Conservation (phyloP, 2,329 filamentous ascomycete species). For the Stromatinia cepivora region DNA sequence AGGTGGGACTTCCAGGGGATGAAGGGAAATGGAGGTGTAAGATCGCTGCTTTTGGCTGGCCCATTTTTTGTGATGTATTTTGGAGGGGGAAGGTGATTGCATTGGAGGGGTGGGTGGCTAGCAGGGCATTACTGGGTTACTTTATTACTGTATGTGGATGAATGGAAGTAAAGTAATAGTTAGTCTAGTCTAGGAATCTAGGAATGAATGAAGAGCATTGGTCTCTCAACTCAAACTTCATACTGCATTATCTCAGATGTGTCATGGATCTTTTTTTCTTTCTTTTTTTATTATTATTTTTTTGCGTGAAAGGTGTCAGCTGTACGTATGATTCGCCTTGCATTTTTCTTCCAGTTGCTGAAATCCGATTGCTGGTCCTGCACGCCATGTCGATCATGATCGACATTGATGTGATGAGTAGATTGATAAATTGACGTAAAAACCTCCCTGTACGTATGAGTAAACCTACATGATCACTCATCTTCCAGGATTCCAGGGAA, state of each 20-base stretch:
- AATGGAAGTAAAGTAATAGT: conserved; percentile 2
- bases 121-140: neutral
- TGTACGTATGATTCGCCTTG: conserved; percentile 1
- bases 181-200: conserved; percentile 5
- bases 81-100: neutral
- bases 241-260: neutral
- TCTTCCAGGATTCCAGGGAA: neutral
- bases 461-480: neutral
- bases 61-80: conserved; percentile 12
- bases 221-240: neutral
- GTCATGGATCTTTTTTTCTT: neutral
- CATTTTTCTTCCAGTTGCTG: neutral
- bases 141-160: conserved; percentile 3
- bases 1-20: neutral
- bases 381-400: conserved; percentile 8
- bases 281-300: no score
- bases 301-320: neutral
- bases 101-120: neutral
- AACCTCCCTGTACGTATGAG: neutral
- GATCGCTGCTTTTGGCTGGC: conserved; percentile 13
- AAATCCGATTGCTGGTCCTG: neutral
- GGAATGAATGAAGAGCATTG: conserved; percentile 7
- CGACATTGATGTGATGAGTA: neutral
- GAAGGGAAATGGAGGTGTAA: conserved; percentile 1
- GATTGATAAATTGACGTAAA: conserved; percentile 3